Conservation (phyloP, 805 yeast genomes). For the Nematodospora valgi region DNA sequence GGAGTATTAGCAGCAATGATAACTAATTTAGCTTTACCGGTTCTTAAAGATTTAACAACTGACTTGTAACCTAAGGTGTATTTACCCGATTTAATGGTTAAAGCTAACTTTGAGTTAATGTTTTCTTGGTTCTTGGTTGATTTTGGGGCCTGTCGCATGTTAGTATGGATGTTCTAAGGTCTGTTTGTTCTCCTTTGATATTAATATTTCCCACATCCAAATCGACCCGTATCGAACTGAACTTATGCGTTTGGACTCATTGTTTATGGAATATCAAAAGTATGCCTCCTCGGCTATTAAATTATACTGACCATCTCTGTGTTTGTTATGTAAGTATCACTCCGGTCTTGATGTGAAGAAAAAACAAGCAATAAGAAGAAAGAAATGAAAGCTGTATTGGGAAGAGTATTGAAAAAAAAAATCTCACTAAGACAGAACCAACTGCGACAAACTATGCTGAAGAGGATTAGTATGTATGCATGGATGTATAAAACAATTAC, state of each 20-base stretch:
- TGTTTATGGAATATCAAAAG: background rate
- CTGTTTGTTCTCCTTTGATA: background rate
- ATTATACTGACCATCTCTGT: conserved; percentile 96
- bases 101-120: conserved; percentile 97
- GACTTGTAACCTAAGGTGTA: conserved; percentile 99
- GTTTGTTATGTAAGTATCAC: conserved; percentile 63
- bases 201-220: conserved; percentile 1
- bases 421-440: too few relatives aligned
- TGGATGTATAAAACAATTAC: too few relatives aligned
- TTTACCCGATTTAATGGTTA: conserved; percentile 98
- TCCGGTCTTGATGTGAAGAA: conserved; percentile 71
- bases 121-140: conserved; percentile 79
- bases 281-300: background rate
- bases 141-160: conserved; percentile 88
- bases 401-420: background rate
- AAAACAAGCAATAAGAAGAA: conserved; percentile 1
- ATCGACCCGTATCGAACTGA: too few relatives aligned
- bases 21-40: conserved; percentile 97
- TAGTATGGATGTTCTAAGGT: conserved; percentile 14
- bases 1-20: conserved; percentile 99
- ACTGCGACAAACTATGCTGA: too few relatives aligned
- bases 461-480: too few relatives aligned
- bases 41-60: conserved; percentile 96
- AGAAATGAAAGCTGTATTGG: background rate
- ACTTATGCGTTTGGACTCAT: too few relatives aligned